Percentiles rank a stretch among this genome's conserved stretches.
Evolutionary conservation across 441 rosid species (phyloP).

Genomic region (Erodium moschatum): DNA sequence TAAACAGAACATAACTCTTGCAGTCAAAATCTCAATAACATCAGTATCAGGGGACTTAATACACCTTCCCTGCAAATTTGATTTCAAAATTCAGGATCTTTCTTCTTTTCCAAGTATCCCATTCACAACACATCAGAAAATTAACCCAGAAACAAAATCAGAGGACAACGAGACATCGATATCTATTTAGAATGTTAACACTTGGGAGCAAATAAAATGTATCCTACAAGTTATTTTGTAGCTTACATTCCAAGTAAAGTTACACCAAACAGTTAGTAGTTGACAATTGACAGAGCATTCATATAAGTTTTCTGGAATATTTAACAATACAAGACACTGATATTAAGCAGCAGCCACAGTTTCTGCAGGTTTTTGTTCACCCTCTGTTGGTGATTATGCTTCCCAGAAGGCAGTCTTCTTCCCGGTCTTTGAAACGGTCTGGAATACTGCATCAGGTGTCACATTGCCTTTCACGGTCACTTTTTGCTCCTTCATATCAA

Average conservation of each 20-base stretch:
- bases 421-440: slow-evolving; percentile 74
- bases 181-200: no score
- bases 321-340: neutral
- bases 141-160: no score
- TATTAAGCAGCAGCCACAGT: neutral
- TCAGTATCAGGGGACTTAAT: no score
- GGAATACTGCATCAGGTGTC: slow-evolving; percentile 67
- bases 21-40: no score
- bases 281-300: neutral
- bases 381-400: slow-evolving; percentile 22
- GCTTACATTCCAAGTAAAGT: slow-evolving; percentile 22
- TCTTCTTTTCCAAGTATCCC: no score
- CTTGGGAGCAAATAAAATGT: slow-evolving; percentile 10
- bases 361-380: slow-evolving; percentile 13
- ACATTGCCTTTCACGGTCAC: slow-evolving; percentile 83
- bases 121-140: no score
- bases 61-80: no score
- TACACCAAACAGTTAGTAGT: slow-evolving; percentile 11
- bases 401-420: slow-evolving; percentile 83
- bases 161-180: no score
- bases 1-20: no score
- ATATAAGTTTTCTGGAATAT: neutral
- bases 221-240: slow-evolving; percentile 20
- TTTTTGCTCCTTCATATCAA: slow-evolving; percentile 69
- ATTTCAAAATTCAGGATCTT: no score